Conservation (phyloP, 768 basidiomycete genomes). For the Tulasnella sp. region DNA sequence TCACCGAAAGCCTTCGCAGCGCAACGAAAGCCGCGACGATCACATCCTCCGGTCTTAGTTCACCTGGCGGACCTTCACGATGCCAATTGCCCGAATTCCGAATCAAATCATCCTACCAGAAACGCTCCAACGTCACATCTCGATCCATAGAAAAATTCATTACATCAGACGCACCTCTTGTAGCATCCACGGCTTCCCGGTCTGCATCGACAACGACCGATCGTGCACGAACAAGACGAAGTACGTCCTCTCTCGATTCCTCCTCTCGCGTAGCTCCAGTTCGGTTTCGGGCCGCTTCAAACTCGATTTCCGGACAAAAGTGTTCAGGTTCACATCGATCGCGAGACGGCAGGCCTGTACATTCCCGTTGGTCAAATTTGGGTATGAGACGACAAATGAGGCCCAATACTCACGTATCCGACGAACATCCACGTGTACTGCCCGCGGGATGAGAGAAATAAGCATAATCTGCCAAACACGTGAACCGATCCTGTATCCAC, state of each 20-base stretch:
- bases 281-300: constrained; percentile 52
- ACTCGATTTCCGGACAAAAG: constrained; percentile 45
- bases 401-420: constrained; percentile 51
- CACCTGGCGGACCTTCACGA: constrained; percentile 38
- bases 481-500: constrained; percentile 17
- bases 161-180: constrained; percentile 40
- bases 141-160: neutral
- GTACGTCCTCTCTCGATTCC: constrained; percentile 78
- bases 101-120: constrained; percentile 51
- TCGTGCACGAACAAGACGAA: constrained; percentile 80
- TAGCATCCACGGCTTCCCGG: constrained; percentile 80
- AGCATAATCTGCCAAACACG: neutral
- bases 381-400: neutral
- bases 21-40: constrained; percentile 67
- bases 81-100: constrained; percentile 63
- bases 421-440: constrained; percentile 83
- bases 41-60: constrained; percentile 65
- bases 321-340: constrained; percentile 70
- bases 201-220: constrained; percentile 75
- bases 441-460: neutral
- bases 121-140: neutral
- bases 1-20: constrained; percentile 66
- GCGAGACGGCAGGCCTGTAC: constrained; percentile 76
- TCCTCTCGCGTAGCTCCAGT: constrained; percentile 57
- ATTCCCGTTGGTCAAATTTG: constrained; percentile 10